phyloP scores from a whole-genome alignment of 805 yeast genomes.

The Candida sonorensis region DNA sequence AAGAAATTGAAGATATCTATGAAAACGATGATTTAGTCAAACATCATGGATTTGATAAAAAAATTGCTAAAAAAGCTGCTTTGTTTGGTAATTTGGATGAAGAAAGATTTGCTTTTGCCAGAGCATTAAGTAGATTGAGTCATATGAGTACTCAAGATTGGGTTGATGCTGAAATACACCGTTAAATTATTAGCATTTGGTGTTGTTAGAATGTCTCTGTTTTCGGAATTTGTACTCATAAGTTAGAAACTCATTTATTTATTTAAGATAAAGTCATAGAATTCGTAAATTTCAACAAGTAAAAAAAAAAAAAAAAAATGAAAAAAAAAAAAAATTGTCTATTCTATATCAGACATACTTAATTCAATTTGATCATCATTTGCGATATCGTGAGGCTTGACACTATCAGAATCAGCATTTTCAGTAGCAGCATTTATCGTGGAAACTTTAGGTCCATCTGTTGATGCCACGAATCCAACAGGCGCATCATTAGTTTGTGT shows the following conservation, averaged over 20 bases:
- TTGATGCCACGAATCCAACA: slow-evolving; percentile 43
- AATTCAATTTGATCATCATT: slow-evolving; percentile 61
- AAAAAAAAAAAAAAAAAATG: too few relatives aligned
- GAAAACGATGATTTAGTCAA: slow-evolving; percentile 58
- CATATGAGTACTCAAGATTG: slow-evolving; percentile 94
- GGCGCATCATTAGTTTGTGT: slow-evolving; percentile 27
- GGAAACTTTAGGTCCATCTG: slow-evolving; percentile 31
- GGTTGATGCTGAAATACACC: slow-evolving; percentile 44
- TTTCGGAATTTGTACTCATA: too few relatives aligned
- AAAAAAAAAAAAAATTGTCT: too few relatives aligned
- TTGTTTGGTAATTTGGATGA: slow-evolving; percentile 83
- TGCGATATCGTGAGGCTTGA: slow-evolving; percentile 5
- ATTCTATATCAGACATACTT: slow-evolving; percentile 31
- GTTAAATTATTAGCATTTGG: not conserved
- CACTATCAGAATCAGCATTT: slow-evolving; percentile 1
- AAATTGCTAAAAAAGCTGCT: slow-evolving; percentile 61
- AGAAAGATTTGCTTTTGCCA: slow-evolving; percentile 92
- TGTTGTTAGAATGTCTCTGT: not conserved
- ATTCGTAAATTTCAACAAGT: too few relatives aligned
- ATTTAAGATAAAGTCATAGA: too few relatives aligned
- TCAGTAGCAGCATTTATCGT: slow-evolving; percentile 10
- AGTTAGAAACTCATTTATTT: too few relatives aligned
- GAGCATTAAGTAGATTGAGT: slow-evolving; percentile 83
- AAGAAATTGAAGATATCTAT: slow-evolving; percentile 25
- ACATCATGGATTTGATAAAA: slow-evolving; percentile 72